phyloP scores from a whole-genome alignment of 1,284 basidiomycete species.

The Malassezia brasiliensis region DNA sequence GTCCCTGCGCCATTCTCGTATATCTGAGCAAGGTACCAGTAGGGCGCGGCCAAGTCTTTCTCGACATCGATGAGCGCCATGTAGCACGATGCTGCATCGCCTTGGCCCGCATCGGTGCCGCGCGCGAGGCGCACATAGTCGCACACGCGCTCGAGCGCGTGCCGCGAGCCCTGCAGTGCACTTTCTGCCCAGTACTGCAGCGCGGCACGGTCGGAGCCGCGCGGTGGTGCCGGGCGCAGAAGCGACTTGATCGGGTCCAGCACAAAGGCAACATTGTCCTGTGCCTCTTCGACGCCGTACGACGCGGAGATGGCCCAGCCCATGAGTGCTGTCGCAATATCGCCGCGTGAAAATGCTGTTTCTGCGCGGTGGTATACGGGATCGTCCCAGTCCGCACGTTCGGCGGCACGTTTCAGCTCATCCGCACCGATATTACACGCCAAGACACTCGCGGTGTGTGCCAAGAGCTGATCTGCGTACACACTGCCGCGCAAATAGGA shows the following conservation, averaged over 20 bases:
- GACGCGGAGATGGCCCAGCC: constrained; percentile 76
- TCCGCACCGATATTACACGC: not conserved
- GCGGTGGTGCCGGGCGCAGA: constrained; percentile 7
- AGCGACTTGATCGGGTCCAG: constrained; percentile 59
- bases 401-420: constrained; percentile 54
- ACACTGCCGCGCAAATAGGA: not conserved
- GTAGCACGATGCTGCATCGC: not conserved
- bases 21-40: constrained; percentile 96
- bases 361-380: constrained; percentile 40
- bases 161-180: constrained; percentile 83
- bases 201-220: constrained; percentile 60
- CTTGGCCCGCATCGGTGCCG: not conserved
- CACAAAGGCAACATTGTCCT: constrained; percentile 89
- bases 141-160: constrained; percentile 78
- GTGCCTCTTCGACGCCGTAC: constrained; percentile 78
- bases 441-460: not conserved
- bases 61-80: not conserved
- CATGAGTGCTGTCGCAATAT: constrained; percentile 28
- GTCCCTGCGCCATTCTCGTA: constrained; percentile 93
- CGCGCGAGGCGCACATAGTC: constrained; percentile 59
- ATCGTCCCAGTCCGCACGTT: constrained; percentile 41
- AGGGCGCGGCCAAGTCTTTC: not conserved
- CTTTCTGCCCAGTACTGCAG: constrained; percentile 88
- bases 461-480: not conserved
- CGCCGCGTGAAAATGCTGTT: constrained; percentile 36